Base-by-base conservation (phyloP, 352 stramenopile species). In the Pythium grandisporangium region DNA sequence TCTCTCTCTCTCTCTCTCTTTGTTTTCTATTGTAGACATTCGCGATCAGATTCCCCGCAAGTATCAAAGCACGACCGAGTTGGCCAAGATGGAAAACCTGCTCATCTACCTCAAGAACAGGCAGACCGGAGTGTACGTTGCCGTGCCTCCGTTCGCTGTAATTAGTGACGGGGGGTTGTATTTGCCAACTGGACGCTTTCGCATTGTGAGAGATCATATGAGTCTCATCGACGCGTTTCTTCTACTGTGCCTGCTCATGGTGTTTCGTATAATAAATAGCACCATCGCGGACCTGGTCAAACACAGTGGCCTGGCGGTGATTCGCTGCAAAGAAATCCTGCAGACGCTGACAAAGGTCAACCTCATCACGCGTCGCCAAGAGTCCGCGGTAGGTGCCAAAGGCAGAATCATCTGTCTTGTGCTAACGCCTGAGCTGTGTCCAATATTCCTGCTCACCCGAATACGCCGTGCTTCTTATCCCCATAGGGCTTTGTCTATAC, bases 291-390 rank as follows among this genome's bases (percentile, higher is more conserved):
- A 93, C 36, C 51, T 93, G 6, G 79, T 90, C 44, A 85, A 84
- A 41, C 71, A 89, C 54, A 90, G 71, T 26, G 66, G 68, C 1
- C 39, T 93, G 30, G 60, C 71, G 2, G 79, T 90, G 26, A 90
- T 93, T 59, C 74, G 78, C 26, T 88, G 74, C 66, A 93, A 93
- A 50, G 79, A 93, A 46, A 90, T 90, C 38, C 48, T 93, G 23
- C 76, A 93, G 61, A 90, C 79, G 36, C 70, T 93, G 30, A 90
- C 84, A 63, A 90, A 87, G 53, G 63, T 93, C 48, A 67, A 85
- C 16, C 66, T 89, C 27, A 72, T 93, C 42, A 59, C 73, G 39
- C 75, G 79, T 42, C 79, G 75, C 29, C 72, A 78, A 35, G 76
- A 93, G 46, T 69, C 78, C 51, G 62, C 64, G 55, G 76, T 90